Base-by-base conservation (phyloP, 164 flowering plant species). In the Warburgia ugandensis region DNA sequence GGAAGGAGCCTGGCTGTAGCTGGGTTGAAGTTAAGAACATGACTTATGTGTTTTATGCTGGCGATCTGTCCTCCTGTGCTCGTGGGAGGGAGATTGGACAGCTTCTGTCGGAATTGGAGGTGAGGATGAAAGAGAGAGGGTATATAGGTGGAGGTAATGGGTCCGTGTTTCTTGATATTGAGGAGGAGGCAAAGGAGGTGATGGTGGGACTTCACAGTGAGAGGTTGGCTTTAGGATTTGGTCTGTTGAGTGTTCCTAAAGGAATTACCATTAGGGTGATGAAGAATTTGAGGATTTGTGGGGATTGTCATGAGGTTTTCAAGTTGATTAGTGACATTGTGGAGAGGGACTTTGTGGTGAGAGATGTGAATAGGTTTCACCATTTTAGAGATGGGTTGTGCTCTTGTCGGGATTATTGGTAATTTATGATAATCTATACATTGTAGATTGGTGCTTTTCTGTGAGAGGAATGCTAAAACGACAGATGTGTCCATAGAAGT, bases 231-330 rank as follows among this genome's bases (percentile, higher is more conserved):
- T 59, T 79, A 54, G 86, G 63, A 5, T 83, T 78, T 71, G 76
- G 70, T 21, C 66, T 83, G 68, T 28, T 84, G 45, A 74, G 66
- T 52, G 61, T 70, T 43, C 79, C 84, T 4, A 60, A 63, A 68
- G 80, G 79, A 10, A 43, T 57, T 17, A 73, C 82, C 6, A 76
- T 78, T 14, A 67, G 83, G 59, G 59, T 81, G 45, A 77, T 79
- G 78, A 81, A 84, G 73, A 84, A 81, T 57, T 62, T 79, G 71
- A 79, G 92, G 59, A 77, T 78, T 72, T 80, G 92, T 55, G 41
- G 65, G 23, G 83, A 77, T 42, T 78, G 85, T 65, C 87, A 84
- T 44, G 74, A 67, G 60, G 76, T 72, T 23, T 75, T 81, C 64
- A 84, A 84, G 68, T 39, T 75, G 38, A 74, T 81, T 4, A 68